These are phyloP conservation scores for Phaeophleospora eucalypticola DNA, from an alignment of 2,329 filamentous ascomycete species.

Conservation along the genomic window DNA sequence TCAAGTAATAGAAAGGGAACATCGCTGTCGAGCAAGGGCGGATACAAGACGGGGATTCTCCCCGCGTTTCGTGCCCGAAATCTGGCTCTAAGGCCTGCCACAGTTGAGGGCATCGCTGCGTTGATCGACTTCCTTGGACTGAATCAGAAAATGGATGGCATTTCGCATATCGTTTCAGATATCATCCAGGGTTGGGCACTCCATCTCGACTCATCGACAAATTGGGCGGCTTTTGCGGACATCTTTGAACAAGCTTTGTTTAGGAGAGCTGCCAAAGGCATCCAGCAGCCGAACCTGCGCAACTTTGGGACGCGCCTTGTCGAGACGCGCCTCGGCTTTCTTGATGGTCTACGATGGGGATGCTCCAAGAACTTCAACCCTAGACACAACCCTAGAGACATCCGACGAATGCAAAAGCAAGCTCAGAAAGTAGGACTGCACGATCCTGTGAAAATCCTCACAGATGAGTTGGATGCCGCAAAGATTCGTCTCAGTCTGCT, in stretches of 20 bases:
- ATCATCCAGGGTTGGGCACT: slow-evolving; percentile 16
- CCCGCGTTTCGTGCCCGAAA: background rate
- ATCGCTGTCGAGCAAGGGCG: too few relatives aligned
- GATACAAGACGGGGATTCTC: too few relatives aligned
- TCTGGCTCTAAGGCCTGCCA: background rate
- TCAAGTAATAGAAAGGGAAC: too few relatives aligned
- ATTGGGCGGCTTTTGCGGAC: slow-evolving; percentile 6
- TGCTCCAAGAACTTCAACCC: background rate
- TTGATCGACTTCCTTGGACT: slow-evolving; percentile 8
- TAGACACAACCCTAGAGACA: background rate
- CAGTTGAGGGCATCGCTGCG: slow-evolving; percentile 7
- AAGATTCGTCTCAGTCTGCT: slow-evolving; percentile 1
- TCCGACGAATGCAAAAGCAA: slow-evolving; percentile 1
- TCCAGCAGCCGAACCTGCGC: background rate
- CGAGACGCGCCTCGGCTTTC: background rate
- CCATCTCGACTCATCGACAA: background rate
- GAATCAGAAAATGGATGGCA: background rate
- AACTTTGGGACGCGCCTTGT: too few relatives aligned
- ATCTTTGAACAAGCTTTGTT: background rate
- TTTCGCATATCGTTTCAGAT: slow-evolving; percentile 13
- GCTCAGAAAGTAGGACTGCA: background rate
- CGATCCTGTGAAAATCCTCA: slow-evolving; percentile 2
- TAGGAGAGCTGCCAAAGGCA: background rate
- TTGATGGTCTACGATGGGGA: slow-evolving; percentile 2
- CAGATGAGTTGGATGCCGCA: slow-evolving; percentile 2